Evolutionary conservation across 306 rosid genomes (phyloP), one percentile per base, ranked within the genome.

Genomic region (Trichosanthes truncata): DNA sequence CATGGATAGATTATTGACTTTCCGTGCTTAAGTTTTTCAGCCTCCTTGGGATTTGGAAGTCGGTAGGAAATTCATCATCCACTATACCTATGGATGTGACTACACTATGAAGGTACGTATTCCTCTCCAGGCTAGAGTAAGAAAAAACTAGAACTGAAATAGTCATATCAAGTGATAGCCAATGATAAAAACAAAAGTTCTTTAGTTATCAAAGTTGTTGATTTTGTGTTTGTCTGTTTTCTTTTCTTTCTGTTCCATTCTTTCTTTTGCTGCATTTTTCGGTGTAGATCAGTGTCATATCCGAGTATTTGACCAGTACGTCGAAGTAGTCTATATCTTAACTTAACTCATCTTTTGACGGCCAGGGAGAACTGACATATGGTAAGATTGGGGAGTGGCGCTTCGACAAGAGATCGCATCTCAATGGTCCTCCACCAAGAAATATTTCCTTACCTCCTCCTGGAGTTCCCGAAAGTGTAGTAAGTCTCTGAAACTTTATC

Each of bases 341-440:
- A 45, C 31, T 77, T 41, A 33, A 25, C 40, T 77, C 51, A 23
- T 23, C 25, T 72, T 48, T 40, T 21, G 20, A 59, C 69, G 13
- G 60, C 3, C 81, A 94, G 98, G 98, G 98, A 20, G 77, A 88
- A 79, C 83, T 90, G 57, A 94, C 94, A 79, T 90, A 90, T 77
- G 98, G 97, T 29, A 90, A 89, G 86, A 69, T 86, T 20, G 98
- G 98, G 48, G 97, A 92, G 81, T 94, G 98, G 98, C 96, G 93
- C 71, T 94, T 94, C 72, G 97, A 94, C 88, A 94, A 94, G 92
- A 92, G 97, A 90, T 81, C 93, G 1, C 85, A 86, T 94, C 94
- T 94, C 74, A 71, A 74, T 79, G 87, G 90, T 81, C 98, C 98
- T 82, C 96, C 92, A 5, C 98, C 98, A 4, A 88, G 83, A 84